These are phyloP conservation scores for Pecoramyces ruminantium DNA, from an alignment of 192 early-diverging fungal genomes.

Conservation along the genomic window DNA sequence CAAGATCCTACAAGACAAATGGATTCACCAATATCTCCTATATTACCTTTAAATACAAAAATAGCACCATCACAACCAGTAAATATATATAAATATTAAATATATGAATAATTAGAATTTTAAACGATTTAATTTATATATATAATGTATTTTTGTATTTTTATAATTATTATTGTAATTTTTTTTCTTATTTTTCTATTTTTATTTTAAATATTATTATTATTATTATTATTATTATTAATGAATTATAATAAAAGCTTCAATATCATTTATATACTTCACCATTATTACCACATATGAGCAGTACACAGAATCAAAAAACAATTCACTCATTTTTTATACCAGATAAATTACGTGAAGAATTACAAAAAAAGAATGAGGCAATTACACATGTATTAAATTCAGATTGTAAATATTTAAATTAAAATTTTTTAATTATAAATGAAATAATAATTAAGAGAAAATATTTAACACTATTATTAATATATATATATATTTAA, in stretches of 20 bases:
- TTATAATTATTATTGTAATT: too few species aligned
- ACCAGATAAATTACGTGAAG: slow-evolving; percentile 63
- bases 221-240: not conserved
- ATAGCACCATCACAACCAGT: not conserved
- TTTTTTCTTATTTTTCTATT: too few species aligned
- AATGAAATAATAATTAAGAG: too few species aligned
- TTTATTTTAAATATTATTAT: too few species aligned
- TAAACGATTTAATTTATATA: too few species aligned
- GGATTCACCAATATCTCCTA: not conserved
- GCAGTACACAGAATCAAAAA: slow-evolving; percentile 56
- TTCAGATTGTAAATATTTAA: slow-evolving; percentile 12
- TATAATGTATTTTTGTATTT: too few species aligned
- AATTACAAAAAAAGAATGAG: slow-evolving; percentile 53
- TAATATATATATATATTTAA: too few species aligned
- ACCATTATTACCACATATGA: slow-evolving; percentile 40
- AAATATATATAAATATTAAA: not conserved
- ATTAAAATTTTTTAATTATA: too few species aligned
- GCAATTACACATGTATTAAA: slow-evolving; percentile 20
- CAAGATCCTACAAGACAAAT: not conserved
- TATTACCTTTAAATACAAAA: not conserved
- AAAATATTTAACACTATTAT: too few species aligned
- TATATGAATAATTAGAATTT: too few species aligned
- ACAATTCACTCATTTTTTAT: slow-evolving; percentile 72
- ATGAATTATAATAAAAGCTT: slow-evolving; percentile 4
- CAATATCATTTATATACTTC: slow-evolving; percentile 67